Base-by-base conservation (phyloP, 2,329 filamentous ascomycete genomes). In the Pezicula carpinea region DNA sequence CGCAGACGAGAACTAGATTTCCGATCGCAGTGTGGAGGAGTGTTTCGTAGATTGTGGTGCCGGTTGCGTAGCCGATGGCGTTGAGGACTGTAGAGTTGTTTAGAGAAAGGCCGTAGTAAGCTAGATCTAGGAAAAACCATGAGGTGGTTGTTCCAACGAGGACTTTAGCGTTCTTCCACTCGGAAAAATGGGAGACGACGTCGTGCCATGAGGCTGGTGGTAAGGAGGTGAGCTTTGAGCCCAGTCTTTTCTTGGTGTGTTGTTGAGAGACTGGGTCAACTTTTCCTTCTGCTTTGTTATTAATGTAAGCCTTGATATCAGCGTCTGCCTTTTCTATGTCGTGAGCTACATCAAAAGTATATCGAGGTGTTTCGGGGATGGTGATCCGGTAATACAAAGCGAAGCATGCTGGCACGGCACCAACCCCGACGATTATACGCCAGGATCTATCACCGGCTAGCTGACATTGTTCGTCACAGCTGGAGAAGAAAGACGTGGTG, bases 361-460 rank as follows among this genome's bases (percentile, higher is more conserved):
- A 92, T 32, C 87, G 80, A 32, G 87, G 87, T 3, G 88, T 91
- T 69, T 93, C 89, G 7, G 88, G 88, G 49, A 93, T 91, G 18
- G 87, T 92, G 44, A 93, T 77, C 52, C 88, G 85, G 69, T 88
- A 93, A 67, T 91, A 92, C n/a, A 93, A 73, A 11, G 87, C 88
- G 48, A 90, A 76, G 58, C 81, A 86, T 3, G 85, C 88, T 0
- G 88, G 88, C 8, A 93, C 70, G 11, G 85, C 87, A 32, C 88
- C 88, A 51, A 91, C 82, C 13, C 87, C 87, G 47, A 93, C 84
- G 48, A 93, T 81, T 41, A 89, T 79, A 55, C 88, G 81, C 88
- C 89, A 93, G 67, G 86, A 85, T 60, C 86, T 82, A 68, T 93
- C 88, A 1, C 87, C 85, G 1, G 87, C 86, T 0, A 79, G 62